Evolutionary conservation across 2,329 filamentous ascomycete species (phyloP).

Genomic region (Penicillium sp.): DNA sequence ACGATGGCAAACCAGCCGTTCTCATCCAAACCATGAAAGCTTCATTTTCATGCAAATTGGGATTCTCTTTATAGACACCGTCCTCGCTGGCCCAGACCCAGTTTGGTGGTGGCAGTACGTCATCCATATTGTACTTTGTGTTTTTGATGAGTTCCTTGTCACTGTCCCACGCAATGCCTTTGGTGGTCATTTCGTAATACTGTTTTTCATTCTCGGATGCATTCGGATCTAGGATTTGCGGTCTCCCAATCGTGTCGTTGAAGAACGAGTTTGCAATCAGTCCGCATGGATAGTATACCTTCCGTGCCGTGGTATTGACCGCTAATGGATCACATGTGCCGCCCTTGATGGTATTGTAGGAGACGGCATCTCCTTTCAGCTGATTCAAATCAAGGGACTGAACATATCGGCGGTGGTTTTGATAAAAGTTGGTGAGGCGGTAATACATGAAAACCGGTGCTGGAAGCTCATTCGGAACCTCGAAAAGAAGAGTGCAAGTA

Average conservation of each 20-base stretch:
- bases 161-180: constrained; percentile 81
- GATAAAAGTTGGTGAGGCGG: constrained; percentile 95
- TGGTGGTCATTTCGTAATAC: constrained; percentile 72
- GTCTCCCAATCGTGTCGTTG: constrained; percentile 81
- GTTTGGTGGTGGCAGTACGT: constrained; percentile 81
- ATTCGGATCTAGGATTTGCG: constrained; percentile 48
- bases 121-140: constrained; percentile 62
- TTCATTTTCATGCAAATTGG: constrained; percentile 72
- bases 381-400: constrained; percentile 83
- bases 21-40: constrained; percentile 99
- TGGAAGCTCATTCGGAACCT: constrained; percentile 73
- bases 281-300: constrained; percentile 89
- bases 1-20: constrained; percentile 87
- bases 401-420: constrained; percentile 96
- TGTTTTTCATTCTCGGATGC: constrained; percentile 46
- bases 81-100: constrained; percentile 78
- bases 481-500: constrained; percentile 73
- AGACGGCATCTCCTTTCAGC: constrained; percentile 69
- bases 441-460: constrained; percentile 93
- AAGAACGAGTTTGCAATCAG: constrained; percentile 96
- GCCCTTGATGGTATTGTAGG: constrained; percentile 59
- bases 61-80: constrained; percentile 70
- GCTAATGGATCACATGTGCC: constrained; percentile 76
- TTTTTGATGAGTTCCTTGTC: constrained; percentile 76
- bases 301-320: constrained; percentile 51